phyloP scores from a whole-genome alignment of 345 rosid species.

The Iberis pinnata region DNA sequence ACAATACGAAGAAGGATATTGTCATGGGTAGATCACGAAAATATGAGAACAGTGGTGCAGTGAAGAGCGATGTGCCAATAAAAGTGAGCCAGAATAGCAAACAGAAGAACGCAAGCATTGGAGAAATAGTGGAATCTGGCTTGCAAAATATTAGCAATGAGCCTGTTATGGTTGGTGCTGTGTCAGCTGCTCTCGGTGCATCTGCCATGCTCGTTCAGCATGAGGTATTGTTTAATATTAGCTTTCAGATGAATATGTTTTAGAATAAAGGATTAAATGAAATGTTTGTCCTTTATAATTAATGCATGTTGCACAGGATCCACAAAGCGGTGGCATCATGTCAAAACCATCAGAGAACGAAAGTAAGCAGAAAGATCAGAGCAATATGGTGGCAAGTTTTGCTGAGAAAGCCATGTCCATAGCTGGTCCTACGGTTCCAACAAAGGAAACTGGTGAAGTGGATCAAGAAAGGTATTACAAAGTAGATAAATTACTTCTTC shows the following conservation, averaged over 20 bases:
- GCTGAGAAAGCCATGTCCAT: slow-evolving; percentile 95
- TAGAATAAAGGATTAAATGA: not conserved
- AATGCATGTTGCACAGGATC: slow-evolving; percentile 31
- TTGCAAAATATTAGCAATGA: slow-evolving; percentile 34
- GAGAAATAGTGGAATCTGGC: slow-evolving; percentile 31
- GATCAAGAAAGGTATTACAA: slow-evolving; percentile 77
- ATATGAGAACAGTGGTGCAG: slow-evolving; percentile 12
- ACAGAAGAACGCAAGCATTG: slow-evolving; percentile 17
- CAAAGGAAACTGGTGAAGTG: slow-evolving; percentile 81
- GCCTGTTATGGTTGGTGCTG: slow-evolving; percentile 68
- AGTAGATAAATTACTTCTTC: slow-evolving; percentile 1
- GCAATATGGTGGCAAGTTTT: slow-evolving; percentile 56
- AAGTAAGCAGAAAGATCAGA: slow-evolving; percentile 35
- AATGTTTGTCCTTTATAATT: not conserved
- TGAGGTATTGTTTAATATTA: slow-evolving; percentile 42
- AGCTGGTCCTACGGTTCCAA: slow-evolving; percentile 94
- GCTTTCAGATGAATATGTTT: not conserved
- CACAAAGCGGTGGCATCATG: slow-evolving; percentile 24
- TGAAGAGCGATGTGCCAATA: slow-evolving; percentile 13
- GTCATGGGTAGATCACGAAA: slow-evolving; percentile 12
- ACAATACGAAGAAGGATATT: slow-evolving; percentile 29
- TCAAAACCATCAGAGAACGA: slow-evolving; percentile 36
- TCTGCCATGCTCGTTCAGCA: slow-evolving; percentile 64
- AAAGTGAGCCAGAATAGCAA: slow-evolving; percentile 23
- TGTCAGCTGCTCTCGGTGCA: slow-evolving; percentile 90